Base-by-base conservation (phyloP, 495 filamentous ascomycete genomes). In the Astrocystis sublimbata region DNA sequence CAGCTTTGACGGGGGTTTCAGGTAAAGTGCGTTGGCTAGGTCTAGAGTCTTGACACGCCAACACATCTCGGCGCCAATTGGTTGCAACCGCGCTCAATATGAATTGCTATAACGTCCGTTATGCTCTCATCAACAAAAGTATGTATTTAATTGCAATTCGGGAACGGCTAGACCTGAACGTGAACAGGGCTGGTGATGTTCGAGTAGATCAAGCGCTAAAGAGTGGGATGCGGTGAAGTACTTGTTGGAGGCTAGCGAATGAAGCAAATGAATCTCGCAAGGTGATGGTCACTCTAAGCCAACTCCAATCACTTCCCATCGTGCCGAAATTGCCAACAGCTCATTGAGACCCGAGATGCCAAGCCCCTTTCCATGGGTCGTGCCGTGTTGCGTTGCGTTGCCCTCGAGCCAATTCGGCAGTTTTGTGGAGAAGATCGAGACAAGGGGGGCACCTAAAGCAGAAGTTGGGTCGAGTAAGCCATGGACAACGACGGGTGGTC, bases 241-340 rank as follows among this genome's bases (percentile, higher is more conserved):
- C 17, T 38, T 40, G 15, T 19, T n/a, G 1, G 9, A 42, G n/a
- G 33, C 19, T n/a, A 23, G 35, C 31, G 19, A 57, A 43, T 57
- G 21, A 45, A 35, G 41, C 41, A 21, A 15, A n/a, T 36, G 47
- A 58, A 31, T 40, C 41, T 38, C 5, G 10, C 0, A n/a, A 30
- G 4, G 8, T 24, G 13, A 13, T 30, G 23, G 10, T 13, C 2
- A 45, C 7, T 17, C 10, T 30, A n/a, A 28, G 35, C 10, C 26
- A 3, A 31, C n/a, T n/a, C n/a, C n/a, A n/a, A 28, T 30, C 40
- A n/a, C 23, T 19, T 31, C 40, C 30, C 31, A 41, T 43, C 36
- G 28, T 59, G 56, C 56, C 56, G 56, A 59, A 50, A 59, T 59
- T 59, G 23, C 56, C 50, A 49, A 33, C 28, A 49, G 50, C n/a